A percentile compares a stretch with the other conserved stretches of the same genome.
These are phyloP conservation scores for Cyclotella baltica DNA, from an alignment of 108 stramenopile species.

Conservation along the genomic window DNA sequence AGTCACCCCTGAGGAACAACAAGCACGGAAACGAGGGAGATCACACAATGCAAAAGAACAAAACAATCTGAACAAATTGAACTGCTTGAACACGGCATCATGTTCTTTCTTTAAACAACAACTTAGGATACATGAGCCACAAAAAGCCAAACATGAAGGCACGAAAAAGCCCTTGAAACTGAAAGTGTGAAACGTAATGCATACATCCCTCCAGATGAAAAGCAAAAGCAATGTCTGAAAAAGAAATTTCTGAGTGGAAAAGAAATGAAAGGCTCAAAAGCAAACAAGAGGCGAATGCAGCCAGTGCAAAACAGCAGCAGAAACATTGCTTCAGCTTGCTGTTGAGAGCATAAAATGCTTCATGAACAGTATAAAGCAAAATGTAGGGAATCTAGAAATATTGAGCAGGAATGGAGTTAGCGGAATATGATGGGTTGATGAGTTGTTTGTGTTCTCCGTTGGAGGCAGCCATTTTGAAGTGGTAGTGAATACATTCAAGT, in stretches of 20 bases:
- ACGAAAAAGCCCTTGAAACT: not conserved
- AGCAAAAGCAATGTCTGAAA: not conserved
- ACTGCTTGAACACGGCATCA: not conserved
- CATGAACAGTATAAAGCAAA: constrained; percentile 7
- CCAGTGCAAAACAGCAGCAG: not conserved
- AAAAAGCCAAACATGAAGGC: not conserved
- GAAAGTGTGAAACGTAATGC: constrained; percentile 5
- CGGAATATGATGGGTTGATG: not conserved
- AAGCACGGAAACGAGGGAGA: constrained; percentile 11
- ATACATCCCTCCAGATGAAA: not conserved
- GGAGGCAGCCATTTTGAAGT: not conserved
- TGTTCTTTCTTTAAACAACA: constrained; percentile 1
- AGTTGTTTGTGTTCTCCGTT: not conserved
- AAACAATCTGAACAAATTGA: not conserved
- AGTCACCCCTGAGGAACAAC: not conserved
- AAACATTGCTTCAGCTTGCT: constrained; percentile 3
- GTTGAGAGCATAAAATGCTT: constrained; percentile 13
- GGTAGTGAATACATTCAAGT: not conserved
- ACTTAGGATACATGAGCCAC: not conserved
- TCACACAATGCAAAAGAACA: constrained; percentile 7
- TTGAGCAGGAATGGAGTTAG: not conserved
- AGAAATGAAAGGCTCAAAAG: constrained; percentile 6
- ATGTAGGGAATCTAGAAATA: not conserved
- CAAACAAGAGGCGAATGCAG: constrained; percentile 10
- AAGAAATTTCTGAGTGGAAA: constrained; percentile 9